Evolutionary conservation across 140 eudicot genomes (phyloP).

Genomic region (Erigeron philadelphicus): DNA sequence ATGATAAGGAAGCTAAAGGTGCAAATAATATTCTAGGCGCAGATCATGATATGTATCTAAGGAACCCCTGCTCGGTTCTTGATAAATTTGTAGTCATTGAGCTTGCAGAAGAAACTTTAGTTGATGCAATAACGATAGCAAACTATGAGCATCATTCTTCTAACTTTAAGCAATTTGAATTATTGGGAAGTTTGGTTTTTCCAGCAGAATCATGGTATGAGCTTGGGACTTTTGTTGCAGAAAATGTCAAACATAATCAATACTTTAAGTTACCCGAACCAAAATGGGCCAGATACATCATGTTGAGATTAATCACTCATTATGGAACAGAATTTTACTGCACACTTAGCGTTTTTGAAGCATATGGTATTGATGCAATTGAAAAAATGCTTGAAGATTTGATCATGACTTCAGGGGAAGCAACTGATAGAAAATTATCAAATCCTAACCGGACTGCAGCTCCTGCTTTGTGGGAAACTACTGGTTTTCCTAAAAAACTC

Average conservation of each 20-base stretch:
- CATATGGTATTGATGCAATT: conserved; percentile 82
- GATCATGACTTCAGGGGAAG: conserved; percentile 48
- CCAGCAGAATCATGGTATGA: conserved; percentile 78
- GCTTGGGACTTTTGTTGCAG: conserved; percentile 67
- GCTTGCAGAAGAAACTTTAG: conserved; percentile 80
- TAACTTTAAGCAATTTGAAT: conserved; percentile 65
- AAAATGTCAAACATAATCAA: conserved; percentile 71
- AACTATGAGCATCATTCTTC: conserved; percentile 90
- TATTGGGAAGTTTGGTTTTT: conserved; percentile 70
- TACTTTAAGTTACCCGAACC: conserved; percentile 71
- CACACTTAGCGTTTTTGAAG: conserved; percentile 68
- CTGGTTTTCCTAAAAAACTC: conserved; percentile 20
- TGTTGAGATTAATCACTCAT: conserved; percentile 65
- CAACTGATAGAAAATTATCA: conserved; percentile 23
- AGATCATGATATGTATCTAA: conserved; percentile 82
- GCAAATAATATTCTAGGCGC: conserved; percentile 66
- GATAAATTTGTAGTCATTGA: conserved; percentile 74
- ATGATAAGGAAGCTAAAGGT: conserved; percentile 89
- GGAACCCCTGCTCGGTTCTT: conserved; percentile 81
- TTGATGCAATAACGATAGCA: conserved; percentile 71
- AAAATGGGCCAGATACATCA: conserved; percentile 76
- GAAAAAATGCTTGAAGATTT: conserved; percentile 94
- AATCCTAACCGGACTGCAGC: conserved; percentile 39
- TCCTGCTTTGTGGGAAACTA: conserved; percentile 26
- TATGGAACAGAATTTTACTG: conserved; percentile 92